Evolutionary conservation across 2,329 filamentous ascomycete species (phyloP).

Genomic region (Ascocoryne sarcoides): DNA sequence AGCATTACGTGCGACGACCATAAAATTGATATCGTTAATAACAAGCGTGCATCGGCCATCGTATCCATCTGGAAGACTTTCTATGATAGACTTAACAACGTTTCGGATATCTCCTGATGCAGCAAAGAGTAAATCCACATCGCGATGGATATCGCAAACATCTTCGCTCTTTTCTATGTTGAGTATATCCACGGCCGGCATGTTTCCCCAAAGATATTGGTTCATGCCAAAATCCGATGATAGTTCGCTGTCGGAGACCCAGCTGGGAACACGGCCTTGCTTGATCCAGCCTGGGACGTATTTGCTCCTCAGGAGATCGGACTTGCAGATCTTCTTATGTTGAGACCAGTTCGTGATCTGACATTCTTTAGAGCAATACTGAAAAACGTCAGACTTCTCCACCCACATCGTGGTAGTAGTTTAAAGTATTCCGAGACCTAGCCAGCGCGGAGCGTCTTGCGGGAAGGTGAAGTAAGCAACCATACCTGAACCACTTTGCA

Average conservation of each 20-base stretch:
- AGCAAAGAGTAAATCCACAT: background rate
- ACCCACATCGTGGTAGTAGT: too few species aligned
- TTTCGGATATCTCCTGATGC: slow-evolving; percentile 36
- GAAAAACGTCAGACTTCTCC: too few species aligned
- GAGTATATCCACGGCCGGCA: background rate
- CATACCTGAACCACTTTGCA: too few species aligned
- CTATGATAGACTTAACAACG: slow-evolving; percentile 31
- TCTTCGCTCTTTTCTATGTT: background rate
- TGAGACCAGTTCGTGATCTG: slow-evolving; percentile 4
- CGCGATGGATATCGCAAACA: background rate
- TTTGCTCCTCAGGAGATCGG: slow-evolving; percentile 3
- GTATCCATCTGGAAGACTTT: slow-evolving; percentile 7
- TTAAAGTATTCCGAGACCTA: too few species aligned
- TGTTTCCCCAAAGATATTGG: slow-evolving; percentile 1
- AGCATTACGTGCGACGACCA: slow-evolving; percentile 9
- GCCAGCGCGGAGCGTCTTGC: too few species aligned
- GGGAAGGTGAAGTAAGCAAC: too few species aligned
- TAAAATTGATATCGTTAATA: slow-evolving; percentile 13
- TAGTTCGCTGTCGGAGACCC: background rate
- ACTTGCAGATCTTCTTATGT: slow-evolving; percentile 11
- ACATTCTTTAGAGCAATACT: slow-evolving; percentile 11
- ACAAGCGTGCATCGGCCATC: slow-evolving; percentile 20
- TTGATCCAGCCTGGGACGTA: slow-evolving; percentile 10
- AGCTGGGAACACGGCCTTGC: slow-evolving; percentile 5
- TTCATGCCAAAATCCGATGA: background rate